phyloP scores from a whole-genome alignment of 2,329 filamentous ascomycete species.

The Aschersonia sp. region DNA sequence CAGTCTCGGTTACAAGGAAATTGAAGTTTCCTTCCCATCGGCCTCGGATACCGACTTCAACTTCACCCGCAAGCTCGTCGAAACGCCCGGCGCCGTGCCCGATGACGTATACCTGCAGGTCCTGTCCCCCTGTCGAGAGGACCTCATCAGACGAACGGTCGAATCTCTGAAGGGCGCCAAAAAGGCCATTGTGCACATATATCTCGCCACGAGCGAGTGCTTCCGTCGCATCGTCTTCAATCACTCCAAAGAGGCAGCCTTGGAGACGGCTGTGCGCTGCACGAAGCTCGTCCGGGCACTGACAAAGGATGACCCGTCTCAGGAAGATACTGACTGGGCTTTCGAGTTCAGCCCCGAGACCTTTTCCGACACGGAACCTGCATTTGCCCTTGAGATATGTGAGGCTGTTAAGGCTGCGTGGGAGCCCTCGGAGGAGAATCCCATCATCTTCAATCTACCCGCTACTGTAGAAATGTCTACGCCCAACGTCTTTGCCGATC shows the following conservation, averaged over 20 bases:
- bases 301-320: constrained; percentile 61
- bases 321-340: constrained; percentile 49
- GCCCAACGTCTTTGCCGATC: constrained; percentile 89
- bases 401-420: constrained; percentile 90
- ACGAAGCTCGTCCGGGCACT: constrained; percentile 76
- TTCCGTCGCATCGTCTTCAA: constrained; percentile 87
- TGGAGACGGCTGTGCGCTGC: constrained; percentile 73
- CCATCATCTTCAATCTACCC: constrained; percentile 92
- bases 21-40: constrained; percentile 90
- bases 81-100: constrained; percentile 69
- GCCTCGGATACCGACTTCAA: constrained; percentile 93
- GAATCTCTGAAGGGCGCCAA: constrained; percentile 80
- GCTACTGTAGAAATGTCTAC: constrained; percentile 93
- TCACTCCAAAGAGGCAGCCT: constrained; percentile 66
- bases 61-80: constrained; percentile 75
- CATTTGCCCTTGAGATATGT: constrained; percentile 72
- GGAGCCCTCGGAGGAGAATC: constrained; percentile 64
- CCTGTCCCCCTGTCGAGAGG: constrained; percentile 78
- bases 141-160: constrained; percentile 80
- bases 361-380: constrained; percentile 80
- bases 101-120: constrained; percentile 90
- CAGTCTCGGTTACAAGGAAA: constrained; percentile 91
- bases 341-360: constrained; percentile 78
- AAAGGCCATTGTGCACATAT: constrained; percentile 90
- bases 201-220: constrained; percentile 89